Conservation (phyloP, 2,329 filamentous ascomycete genomes). For the Penicillium sp. region DNA sequence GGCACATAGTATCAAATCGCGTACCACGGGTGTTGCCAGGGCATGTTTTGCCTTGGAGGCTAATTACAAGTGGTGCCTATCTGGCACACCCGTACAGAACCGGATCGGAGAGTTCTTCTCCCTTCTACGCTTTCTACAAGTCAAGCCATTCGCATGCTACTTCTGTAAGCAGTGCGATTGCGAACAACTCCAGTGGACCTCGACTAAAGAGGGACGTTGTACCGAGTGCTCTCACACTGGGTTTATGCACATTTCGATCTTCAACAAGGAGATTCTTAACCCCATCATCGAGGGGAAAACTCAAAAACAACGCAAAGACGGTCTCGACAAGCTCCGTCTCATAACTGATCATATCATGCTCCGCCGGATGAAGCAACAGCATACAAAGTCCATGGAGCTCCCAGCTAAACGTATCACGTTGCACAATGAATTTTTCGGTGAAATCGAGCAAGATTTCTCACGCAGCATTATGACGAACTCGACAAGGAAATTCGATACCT, state of each 20-base stretch:
- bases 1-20: conserved; percentile 83
- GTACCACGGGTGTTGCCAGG: conserved; percentile 83
- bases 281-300: conserved; percentile 56
- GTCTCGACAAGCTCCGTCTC: conserved; percentile 72
- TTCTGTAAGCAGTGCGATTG: conserved; percentile 83
- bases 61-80: conserved; percentile 88
- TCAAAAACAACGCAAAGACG: conserved; percentile 52
- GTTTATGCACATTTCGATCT: conserved; percentile 66
- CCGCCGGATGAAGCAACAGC: conserved; percentile 83
- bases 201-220: conserved; percentile 64
- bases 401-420: conserved; percentile 89
- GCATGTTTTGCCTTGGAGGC: conserved; percentile 87
- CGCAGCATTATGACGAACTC: conserved; percentile 90
- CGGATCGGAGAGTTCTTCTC: conserved; percentile 97
- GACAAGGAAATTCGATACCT: conserved; percentile 83
- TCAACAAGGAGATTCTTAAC: conserved; percentile 90
- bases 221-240: conserved; percentile 57
- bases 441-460: conserved; percentile 91
- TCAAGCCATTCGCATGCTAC: conserved; percentile 83
- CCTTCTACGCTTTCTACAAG: conserved; percentile 78
- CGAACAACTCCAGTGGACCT: conserved; percentile 71
- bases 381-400: conserved; percentile 90
- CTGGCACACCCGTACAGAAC: conserved; percentile 90
- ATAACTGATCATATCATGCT: conserved; percentile 93
- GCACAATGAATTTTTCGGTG: conserved; percentile 90